A percentile compares a stretch with the other conserved stretches of the same genome.
Evolutionary conservation across 805 yeast genomes (phyloP).

Genomic region (Ogataea trehaloabstinens): DNA sequence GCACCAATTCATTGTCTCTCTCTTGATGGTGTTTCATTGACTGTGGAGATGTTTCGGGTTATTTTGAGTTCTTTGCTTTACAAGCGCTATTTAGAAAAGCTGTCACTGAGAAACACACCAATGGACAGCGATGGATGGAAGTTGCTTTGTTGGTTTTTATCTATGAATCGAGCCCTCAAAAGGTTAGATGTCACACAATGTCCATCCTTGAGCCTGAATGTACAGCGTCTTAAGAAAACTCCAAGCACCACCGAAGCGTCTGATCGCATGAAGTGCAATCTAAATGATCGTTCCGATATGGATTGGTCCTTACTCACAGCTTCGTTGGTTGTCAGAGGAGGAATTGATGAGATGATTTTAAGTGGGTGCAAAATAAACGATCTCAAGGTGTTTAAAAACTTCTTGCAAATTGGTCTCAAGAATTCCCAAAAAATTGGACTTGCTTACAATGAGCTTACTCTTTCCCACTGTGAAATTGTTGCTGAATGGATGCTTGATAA

Average conservation of each 20-base stretch:
- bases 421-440: constrained; percentile 67
- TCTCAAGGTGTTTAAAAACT: constrained; percentile 49
- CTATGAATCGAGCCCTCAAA: constrained; percentile 56
- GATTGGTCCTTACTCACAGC: constrained; percentile 81
- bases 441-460: constrained; percentile 67
- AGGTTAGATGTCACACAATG: constrained; percentile 73
- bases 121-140: constrained; percentile 77
- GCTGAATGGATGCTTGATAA: constrained; percentile 55
- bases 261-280: constrained; percentile 46
- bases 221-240: constrained; percentile 37
- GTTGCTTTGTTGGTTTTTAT: constrained; percentile 68
- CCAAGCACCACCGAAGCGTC: constrained; percentile 17
- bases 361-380: constrained; percentile 72
- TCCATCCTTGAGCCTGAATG: constrained; percentile 45
- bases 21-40: constrained; percentile 74
- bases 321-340: constrained; percentile 65
- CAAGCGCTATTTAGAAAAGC: constrained; percentile 63
- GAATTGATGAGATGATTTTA: constrained; percentile 74
- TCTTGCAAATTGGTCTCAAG: constrained; percentile 56
- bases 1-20: constrained; percentile 77
- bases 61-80: constrained; percentile 68
- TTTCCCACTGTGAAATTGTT: constrained; percentile 55
- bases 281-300: constrained; percentile 64
- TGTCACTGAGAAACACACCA: constrained; percentile 77
- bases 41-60: constrained; percentile 73